Percentiles rank a stretch among this genome's conserved stretches.
phyloP scores from a whole-genome alignment of 208 protist genomes.

The Trichomonas vaginalis region DNA sequence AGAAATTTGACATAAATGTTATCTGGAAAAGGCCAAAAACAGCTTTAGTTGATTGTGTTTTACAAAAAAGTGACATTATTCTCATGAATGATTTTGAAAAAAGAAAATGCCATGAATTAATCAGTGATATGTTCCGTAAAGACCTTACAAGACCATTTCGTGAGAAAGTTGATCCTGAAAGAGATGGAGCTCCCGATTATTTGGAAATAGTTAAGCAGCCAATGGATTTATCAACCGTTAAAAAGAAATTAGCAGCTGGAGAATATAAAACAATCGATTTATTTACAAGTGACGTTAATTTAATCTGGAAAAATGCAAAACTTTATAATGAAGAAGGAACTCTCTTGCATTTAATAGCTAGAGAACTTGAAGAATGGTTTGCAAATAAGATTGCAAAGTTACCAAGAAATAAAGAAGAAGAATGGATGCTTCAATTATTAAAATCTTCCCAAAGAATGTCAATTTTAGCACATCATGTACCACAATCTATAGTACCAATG shows the following conservation, averaged over 20 bases:
- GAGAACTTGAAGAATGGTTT: not conserved
- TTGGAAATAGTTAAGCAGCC: not conserved
- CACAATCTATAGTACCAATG: not conserved
- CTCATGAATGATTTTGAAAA: conserved; percentile 17
- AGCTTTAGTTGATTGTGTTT: too few relatives aligned
- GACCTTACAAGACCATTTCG: not conserved
- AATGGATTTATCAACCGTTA: not conserved
- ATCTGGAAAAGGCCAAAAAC: too few relatives aligned
- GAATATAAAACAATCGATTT: not conserved
- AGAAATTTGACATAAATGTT: too few relatives aligned
- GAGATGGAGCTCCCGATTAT: conserved; percentile 1
- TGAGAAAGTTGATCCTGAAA: not conserved
- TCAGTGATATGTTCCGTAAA: not conserved
- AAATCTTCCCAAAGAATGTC: not conserved
- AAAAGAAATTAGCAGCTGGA: not conserved
- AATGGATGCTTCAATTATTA: not conserved
- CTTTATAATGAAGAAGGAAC: conserved; percentile 1
- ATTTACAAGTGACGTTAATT: not conserved
- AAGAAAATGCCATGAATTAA: not conserved
- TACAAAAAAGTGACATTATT: too few relatives aligned
- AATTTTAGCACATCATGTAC: not conserved
- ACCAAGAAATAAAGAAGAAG: not conserved
- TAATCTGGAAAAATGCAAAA: not conserved
- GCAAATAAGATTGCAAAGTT: not conserved
- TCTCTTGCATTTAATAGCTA: not conserved